These are phyloP conservation scores for Blastobotrys proliferans DNA, from an alignment of 1,139 yeast species.

Conservation along the genomic window DNA sequence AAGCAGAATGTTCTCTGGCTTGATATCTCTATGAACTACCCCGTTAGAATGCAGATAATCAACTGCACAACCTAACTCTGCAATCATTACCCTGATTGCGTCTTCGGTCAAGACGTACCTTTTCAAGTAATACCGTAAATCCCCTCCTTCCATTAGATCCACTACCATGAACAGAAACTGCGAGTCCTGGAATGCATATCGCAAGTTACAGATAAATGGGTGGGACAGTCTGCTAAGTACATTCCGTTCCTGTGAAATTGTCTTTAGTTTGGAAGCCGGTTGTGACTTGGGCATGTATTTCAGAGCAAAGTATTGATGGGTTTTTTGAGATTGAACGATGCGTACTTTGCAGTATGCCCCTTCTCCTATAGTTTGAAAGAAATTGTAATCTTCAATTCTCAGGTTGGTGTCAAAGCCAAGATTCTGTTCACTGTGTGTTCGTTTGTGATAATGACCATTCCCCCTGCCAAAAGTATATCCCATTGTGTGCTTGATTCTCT, in stretches of 20 bases:
- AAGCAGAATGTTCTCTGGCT: constrained; percentile 64
- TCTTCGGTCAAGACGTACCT: constrained; percentile 52
- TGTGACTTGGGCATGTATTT: constrained; percentile 45
- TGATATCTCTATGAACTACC: constrained; percentile 64
- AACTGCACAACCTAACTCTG: constrained; percentile 64
- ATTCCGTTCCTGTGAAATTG: constrained; percentile 51
- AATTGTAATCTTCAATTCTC: constrained; percentile 17
- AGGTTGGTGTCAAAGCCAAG: constrained; percentile 2
- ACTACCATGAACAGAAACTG: constrained; percentile 65
- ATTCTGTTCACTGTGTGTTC: constrained; percentile 8
- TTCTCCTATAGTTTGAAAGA: constrained; percentile 23
- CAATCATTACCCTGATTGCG: constrained; percentile 60
- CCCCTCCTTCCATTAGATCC: constrained; percentile 88
- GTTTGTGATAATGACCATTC: no score
- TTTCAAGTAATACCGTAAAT: constrained; percentile 70
- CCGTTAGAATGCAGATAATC: constrained; percentile 60
- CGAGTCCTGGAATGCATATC: constrained; percentile 78
- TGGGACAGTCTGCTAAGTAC: constrained; percentile 61
- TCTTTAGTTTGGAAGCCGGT: constrained; percentile 23
- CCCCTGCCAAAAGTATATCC: no score
- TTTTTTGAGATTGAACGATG: constrained; percentile 53
- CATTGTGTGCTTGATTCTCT: background rate
- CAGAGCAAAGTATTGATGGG: constrained; percentile 64
- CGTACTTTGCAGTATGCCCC: constrained; percentile 64
- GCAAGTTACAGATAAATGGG: constrained; percentile 75